These are phyloP conservation scores for Tolypocladium amazonense DNA, from an alignment of 2,329 filamentous ascomycete species.

Conservation along the genomic window DNA sequence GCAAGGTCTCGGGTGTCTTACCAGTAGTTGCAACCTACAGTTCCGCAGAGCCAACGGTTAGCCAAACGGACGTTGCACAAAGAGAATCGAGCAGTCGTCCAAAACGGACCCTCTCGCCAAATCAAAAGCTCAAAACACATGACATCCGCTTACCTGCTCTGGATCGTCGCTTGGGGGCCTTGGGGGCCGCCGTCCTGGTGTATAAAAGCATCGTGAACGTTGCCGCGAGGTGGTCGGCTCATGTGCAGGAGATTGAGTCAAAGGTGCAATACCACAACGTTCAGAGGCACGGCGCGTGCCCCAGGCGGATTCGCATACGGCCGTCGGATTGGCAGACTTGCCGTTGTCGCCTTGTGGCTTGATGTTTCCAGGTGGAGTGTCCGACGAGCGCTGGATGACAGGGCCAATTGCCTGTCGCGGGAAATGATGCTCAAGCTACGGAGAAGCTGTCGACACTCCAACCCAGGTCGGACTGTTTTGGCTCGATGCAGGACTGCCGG, in stretches of 20 bases:
- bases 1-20: slow-evolving; percentile 18
- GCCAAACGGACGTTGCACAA: not conserved
- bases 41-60: not conserved
- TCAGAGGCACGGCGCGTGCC: not conserved
- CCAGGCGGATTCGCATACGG: too few relatives aligned
- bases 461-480: not conserved
- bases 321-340: not conserved
- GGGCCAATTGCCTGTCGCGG: too few relatives aligned
- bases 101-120: not conserved
- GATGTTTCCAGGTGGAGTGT: not conserved
- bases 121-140: not conserved
- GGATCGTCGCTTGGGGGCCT: slow-evolving; percentile 48
- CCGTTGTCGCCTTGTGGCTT: not conserved
- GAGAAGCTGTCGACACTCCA: not conserved
- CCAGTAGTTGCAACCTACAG: slow-evolving; percentile 40
- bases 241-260: not conserved
- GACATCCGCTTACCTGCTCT: slow-evolving; percentile 36
- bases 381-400: not conserved
- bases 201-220: slow-evolving; percentile 40
- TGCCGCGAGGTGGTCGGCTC: not conserved
- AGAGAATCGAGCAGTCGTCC: not conserved
- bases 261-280: not conserved
- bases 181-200: slow-evolving; percentile 45
- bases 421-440: not conserved
- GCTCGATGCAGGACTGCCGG: not conserved